A percentile compares a stretch with the other conserved stretches of the same genome.
Evolutionary conservation across 139 green algal genomes (phyloP).

Genomic region (Tetradesmus obliquus): DNA sequence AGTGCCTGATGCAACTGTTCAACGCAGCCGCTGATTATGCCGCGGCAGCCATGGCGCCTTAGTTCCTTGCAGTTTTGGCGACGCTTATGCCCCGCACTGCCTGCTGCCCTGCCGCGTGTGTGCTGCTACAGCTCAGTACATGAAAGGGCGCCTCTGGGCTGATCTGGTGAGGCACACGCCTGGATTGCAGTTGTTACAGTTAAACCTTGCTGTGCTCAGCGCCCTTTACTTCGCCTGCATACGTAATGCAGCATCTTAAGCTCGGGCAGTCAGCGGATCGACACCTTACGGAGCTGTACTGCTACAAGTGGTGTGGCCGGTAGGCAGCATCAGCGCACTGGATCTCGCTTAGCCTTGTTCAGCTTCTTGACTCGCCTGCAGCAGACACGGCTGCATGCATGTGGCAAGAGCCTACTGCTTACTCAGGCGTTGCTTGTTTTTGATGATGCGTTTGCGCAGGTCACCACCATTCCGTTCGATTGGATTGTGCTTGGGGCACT

Average conservation of each 20-base stretch:
- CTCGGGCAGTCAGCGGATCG: neutral
- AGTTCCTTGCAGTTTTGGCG: no score
- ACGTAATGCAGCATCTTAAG: no score
- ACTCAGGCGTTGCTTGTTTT: no score
- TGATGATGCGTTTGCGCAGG: neutral
- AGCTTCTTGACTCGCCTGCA: neutral
- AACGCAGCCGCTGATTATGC: no score
- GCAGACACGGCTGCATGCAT: neutral
- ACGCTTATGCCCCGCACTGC: no score
- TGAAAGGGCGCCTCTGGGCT: neutral
- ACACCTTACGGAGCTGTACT: neutral
- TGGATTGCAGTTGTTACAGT: neutral
- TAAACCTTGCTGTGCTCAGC: neutral
- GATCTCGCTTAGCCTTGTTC: neutral
- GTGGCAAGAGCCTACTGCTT: no score
- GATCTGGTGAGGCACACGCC: neutral
- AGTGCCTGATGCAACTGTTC: no score
- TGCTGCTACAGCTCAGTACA: neutral
- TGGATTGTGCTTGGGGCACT: slow-evolving; percentile 31
- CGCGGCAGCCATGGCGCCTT: no score
- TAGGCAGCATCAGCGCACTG: neutral
- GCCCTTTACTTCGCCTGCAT: neutral
- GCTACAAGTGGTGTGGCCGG: neutral
- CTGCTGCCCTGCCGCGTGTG: neutral
- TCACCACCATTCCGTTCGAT: slow-evolving; percentile 42